Evolutionary conservation across 208 protist genomes (phyloP).

Genomic region (Trypanosoma brucei): DNA sequence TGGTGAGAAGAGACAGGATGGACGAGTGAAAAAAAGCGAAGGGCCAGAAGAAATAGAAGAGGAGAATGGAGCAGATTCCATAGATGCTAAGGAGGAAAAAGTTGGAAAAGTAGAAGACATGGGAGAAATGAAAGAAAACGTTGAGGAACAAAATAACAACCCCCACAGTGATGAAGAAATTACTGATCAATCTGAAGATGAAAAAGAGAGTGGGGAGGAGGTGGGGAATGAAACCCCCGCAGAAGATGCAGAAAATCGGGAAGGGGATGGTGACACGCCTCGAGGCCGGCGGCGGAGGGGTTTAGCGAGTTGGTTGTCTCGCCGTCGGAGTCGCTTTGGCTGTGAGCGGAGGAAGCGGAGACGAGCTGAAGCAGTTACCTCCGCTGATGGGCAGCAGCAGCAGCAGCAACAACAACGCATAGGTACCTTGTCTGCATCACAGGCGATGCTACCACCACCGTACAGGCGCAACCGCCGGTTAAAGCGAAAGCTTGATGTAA

Average conservation of each 20-base stretch:
- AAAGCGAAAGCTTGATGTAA: constrained; percentile 31
- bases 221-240: neutral
- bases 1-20: too few species aligned
- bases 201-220: constrained; percentile 7
- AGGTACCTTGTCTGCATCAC: constrained; percentile 36
- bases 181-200: neutral
- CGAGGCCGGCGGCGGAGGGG: constrained; percentile 2
- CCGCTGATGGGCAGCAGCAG: neutral
- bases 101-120: too few species aligned
- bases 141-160: neutral
- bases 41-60: too few species aligned
- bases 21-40: too few species aligned
- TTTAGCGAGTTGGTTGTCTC: neutral
- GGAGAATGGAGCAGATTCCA: too few species aligned
- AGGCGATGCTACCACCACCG: constrained; percentile 42
- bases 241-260: neutral
- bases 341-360: neutral
- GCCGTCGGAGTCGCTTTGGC: neutral
- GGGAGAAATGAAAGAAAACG: neutral
- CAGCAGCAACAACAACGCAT: constrained; percentile 14
- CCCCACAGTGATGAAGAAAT: neutral
- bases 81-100: too few species aligned
- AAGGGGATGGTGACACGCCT: neutral
- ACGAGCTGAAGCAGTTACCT: neutral
- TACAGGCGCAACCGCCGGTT: constrained; percentile 52